These are phyloP conservation scores for Neltuma alba DNA, from an alignment of 306 rosid genomes.

Conservation along the genomic window DNA sequence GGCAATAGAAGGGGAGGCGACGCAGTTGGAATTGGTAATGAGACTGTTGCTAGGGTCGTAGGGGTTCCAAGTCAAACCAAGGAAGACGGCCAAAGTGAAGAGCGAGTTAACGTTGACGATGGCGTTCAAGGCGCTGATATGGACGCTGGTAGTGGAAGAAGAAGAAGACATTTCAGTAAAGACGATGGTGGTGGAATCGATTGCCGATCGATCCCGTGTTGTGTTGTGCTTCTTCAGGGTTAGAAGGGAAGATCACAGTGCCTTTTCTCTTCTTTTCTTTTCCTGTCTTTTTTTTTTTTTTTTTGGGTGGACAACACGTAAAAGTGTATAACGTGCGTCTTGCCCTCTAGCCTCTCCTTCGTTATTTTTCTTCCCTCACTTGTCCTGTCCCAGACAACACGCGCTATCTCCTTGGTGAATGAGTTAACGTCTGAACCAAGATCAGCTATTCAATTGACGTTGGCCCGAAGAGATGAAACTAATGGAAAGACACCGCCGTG, in stretches of 20 bases:
- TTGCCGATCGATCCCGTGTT: background rate
- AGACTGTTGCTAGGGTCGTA: conserved; percentile 63
- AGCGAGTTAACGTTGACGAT: conserved; percentile 87
- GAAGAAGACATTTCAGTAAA: conserved; percentile 46
- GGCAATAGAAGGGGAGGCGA: conserved; percentile 59
- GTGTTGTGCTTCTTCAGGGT: background rate
- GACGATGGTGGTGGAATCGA: background rate
- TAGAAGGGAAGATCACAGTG: background rate
- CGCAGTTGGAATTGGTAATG: conserved; percentile 42
- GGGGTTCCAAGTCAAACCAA: conserved; percentile 82
- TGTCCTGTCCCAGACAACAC: background rate
- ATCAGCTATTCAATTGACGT: background rate
- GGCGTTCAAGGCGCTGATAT: conserved; percentile 78
- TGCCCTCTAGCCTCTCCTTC: background rate
- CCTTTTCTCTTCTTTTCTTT: background rate
- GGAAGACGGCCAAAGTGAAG: conserved; percentile 86
- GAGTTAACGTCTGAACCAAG: background rate
- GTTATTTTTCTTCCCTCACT: background rate
- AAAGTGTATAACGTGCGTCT: background rate
- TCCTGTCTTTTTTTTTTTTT: background rate
- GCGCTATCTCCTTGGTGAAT: background rate
- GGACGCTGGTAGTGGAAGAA: conserved; percentile 61
- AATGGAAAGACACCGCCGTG: too few relatives aligned
- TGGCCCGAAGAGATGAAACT: background rate
- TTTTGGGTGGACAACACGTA: background rate